Percentiles rank a stretch among this genome's conserved stretches.
These are phyloP conservation scores for Phylloporus arenicola DNA, from an alignment of 768 basidiomycete genomes.

Conservation along the genomic window DNA sequence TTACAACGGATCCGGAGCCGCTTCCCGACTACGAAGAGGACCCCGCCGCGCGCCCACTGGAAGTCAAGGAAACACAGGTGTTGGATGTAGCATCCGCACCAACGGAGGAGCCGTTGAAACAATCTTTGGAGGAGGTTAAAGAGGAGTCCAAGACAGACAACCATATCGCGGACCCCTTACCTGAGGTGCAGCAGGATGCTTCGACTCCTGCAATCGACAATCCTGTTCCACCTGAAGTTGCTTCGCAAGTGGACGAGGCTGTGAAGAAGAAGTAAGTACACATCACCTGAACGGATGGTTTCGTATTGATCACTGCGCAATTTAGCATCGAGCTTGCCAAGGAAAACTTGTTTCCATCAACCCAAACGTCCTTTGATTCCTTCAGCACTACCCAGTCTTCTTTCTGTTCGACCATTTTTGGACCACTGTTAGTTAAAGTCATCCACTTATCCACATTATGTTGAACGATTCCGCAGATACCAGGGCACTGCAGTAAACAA, in stretches of 20 bases:
- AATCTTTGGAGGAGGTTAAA: neutral
- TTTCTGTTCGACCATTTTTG: slow-evolving; percentile 60
- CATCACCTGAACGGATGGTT: neutral
- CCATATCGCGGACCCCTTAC: neutral
- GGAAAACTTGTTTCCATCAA: slow-evolving; percentile 44
- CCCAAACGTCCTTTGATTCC: slow-evolving; percentile 16
- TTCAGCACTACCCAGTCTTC: slow-evolving; percentile 29
- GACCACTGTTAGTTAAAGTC: slow-evolving; percentile 47
- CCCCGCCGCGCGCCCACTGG: slow-evolving; percentile 10
- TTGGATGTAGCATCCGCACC: neutral
- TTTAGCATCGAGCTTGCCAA: slow-evolving; percentile 39
- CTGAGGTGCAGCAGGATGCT: slow-evolving; percentile 9
- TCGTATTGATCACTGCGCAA: slow-evolving; percentile 4
- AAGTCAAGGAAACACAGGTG: slow-evolving; percentile 4
- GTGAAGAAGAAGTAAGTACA: slow-evolving; percentile 22
- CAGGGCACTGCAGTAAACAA: slow-evolving; percentile 16
- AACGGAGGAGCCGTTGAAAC: neutral
- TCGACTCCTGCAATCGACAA: slow-evolving; percentile 3
- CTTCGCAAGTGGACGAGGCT: slow-evolving; percentile 15
- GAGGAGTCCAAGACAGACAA: slow-evolving; percentile 3
- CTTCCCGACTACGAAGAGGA: slow-evolving; percentile 61
- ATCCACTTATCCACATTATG: neutral
- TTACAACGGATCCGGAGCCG: slow-evolving; percentile 34
- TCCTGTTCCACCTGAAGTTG: slow-evolving; percentile 3
- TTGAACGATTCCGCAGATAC: slow-evolving; percentile 18